These are phyloP conservation scores for Cochlearia excelsa DNA, from an alignment of 345 rosid species.

Conservation along the genomic window DNA sequence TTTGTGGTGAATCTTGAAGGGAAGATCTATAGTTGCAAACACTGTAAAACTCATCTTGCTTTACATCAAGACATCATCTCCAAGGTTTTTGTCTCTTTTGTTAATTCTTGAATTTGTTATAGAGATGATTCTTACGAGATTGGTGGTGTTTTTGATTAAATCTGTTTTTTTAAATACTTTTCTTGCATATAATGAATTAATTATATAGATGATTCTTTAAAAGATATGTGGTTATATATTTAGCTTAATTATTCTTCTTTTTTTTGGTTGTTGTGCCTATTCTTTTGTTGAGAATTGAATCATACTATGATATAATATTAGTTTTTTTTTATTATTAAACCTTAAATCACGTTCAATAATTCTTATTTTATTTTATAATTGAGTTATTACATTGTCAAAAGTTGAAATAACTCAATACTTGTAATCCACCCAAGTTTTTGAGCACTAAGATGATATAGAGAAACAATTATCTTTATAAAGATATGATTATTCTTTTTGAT, in stretches of 20 bases:
- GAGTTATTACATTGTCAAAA: too few relatives aligned
- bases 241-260: not conserved
- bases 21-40: slow-evolving; percentile 85
- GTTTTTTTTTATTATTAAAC: not conserved
- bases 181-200: not conserved
- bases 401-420: too few relatives aligned
- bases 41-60: slow-evolving; percentile 93
- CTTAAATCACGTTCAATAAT: not conserved
- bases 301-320: too few relatives aligned
- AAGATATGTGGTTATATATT: slow-evolving; percentile 9
- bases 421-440: too few relatives aligned
- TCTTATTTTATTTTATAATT: not conserved
- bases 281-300: too few relatives aligned
- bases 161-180: not conserved
- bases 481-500: not conserved
- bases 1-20: slow-evolving; percentile 88
- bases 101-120: slow-evolving; percentile 11
- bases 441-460: too few relatives aligned
- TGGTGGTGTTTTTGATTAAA: slow-evolving; percentile 18
- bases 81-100: slow-evolving; percentile 45
- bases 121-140: not conserved
- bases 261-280: not conserved
- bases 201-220: not conserved
- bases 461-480: too few relatives aligned
- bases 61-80: slow-evolving; percentile 69